Evolutionary conservation across 2,329 filamentous ascomycete genomes (phyloP).

Genomic region (Paecilomyces formosus): DNA sequence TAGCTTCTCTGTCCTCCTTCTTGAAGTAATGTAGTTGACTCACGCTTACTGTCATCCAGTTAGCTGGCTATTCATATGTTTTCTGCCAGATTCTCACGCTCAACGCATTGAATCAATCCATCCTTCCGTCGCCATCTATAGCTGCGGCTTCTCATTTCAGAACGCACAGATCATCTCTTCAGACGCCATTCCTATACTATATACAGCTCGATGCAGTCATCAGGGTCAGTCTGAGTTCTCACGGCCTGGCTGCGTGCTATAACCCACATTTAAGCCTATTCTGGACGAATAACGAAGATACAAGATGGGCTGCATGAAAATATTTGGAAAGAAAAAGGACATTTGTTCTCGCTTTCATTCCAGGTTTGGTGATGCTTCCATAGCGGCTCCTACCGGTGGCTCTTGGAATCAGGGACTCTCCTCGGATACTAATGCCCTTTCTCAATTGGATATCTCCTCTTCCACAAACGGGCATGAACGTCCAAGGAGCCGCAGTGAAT

Average conservation of each 20-base stretch:
- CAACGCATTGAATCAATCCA: neutral
- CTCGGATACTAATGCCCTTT: conserved; percentile 6
- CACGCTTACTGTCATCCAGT: neutral
- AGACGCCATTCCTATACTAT: neutral
- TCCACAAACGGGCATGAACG: neutral
- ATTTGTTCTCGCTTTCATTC: neutral
- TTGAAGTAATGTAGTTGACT: neutral
- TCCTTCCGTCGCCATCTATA: neutral
- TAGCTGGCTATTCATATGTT: neutral
- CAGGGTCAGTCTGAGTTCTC: neutral
- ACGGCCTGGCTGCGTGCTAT: neutral
- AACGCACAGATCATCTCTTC: neutral
- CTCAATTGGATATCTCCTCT: neutral
- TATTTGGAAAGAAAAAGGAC: neutral
- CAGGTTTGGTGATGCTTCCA: conserved; percentile 32
- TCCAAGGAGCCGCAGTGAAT: conserved; percentile 7
- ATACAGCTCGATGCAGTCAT: neutral
- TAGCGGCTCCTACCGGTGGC: conserved; percentile 32
- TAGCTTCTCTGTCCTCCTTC: neutral
- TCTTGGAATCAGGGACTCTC: conserved; percentile 31
- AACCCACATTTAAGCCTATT: neutral
- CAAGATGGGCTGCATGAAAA: neutral
- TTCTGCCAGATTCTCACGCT: neutral
- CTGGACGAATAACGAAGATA: neutral
- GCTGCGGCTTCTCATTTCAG: neutral